Evolutionary conservation across 805 yeast genomes (phyloP).

Genomic region (Brettanomyces nanus): DNA sequence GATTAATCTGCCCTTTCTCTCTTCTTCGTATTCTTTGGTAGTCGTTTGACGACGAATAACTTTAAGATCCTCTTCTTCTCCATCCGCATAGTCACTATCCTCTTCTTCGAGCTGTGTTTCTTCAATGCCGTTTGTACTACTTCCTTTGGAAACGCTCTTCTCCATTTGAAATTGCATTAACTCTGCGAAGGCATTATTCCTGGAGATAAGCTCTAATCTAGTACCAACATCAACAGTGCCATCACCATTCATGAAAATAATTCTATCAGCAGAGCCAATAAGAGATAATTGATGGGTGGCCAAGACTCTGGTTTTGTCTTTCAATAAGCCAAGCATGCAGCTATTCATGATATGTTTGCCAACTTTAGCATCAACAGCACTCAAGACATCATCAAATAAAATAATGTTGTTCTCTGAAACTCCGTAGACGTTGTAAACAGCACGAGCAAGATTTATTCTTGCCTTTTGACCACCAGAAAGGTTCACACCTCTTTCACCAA

Average conservation of each 20-base stretch:
- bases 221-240: conserved; percentile 55
- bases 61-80: conserved; percentile 12
- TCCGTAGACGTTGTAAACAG: conserved; percentile 40
- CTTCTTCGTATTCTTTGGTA: conserved; percentile 19
- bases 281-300: conserved; percentile 80
- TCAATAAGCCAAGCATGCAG: conserved; percentile 53
- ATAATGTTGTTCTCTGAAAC: conserved; percentile 52
- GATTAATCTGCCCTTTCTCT: conserved; percentile 21
- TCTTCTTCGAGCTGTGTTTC: conserved; percentile 20
- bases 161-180: conserved; percentile 36
- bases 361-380: conserved; percentile 83
- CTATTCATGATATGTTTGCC: conserved; percentile 70
- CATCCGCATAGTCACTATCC: conserved; percentile 21
- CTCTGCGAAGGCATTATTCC: conserved; percentile 39
- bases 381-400: conserved; percentile 68
- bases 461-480: conserved; percentile 88
- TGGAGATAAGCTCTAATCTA: conserved; percentile 38
- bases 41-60: conserved; percentile 16
- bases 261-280: conserved; percentile 56
- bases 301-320: conserved; percentile 54
- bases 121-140: conserved; percentile 15
- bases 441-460: conserved; percentile 68
- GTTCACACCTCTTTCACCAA: conserved; percentile 82
- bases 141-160: conserved; percentile 1
- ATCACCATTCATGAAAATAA: conserved; percentile 59